Percentiles rank a stretch among this genome's conserved stretches.
phyloP scores from a whole-genome alignment of 768 basidiomycete genomes.

The Leucogyrophana mollusca region DNA sequence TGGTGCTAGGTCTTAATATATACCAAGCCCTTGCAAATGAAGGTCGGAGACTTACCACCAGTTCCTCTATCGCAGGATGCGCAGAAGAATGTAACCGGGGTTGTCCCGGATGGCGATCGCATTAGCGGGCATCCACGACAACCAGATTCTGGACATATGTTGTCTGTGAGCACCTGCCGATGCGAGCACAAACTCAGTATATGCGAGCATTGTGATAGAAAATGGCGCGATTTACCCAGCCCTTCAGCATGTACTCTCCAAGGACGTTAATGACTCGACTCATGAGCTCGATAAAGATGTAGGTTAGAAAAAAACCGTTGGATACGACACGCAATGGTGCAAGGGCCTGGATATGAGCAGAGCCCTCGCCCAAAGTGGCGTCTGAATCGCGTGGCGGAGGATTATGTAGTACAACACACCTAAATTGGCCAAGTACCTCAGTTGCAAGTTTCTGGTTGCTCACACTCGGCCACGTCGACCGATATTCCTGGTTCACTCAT shows the following conservation, averaged over 20 bases:
- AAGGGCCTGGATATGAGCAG: too few species aligned
- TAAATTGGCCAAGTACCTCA: constrained; percentile 1
- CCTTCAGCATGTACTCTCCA: constrained; percentile 72
- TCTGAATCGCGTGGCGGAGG: too few species aligned
- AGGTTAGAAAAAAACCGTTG: constrained; percentile 5
- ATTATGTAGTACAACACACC: too few species aligned
- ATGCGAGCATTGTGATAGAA: background rate
- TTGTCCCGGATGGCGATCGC: constrained; percentile 58
- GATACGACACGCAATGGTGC: constrained; percentile 2
- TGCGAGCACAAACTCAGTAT: constrained; percentile 1
- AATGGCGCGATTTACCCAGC: constrained; percentile 53
- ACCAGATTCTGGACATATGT: constrained; percentile 50
- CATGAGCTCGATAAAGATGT: constrained; percentile 35
- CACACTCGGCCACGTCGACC: constrained; percentile 23
- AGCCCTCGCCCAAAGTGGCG: too few species aligned
- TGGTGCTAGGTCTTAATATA: constrained; percentile 13
- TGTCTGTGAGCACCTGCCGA: constrained; percentile 61
- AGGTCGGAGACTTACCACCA: constrained; percentile 26
- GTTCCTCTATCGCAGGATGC: constrained; percentile 55
- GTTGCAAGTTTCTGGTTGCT: background rate
- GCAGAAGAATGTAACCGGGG: constrained; percentile 53
- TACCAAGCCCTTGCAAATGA: background rate
- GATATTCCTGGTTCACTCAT: constrained; percentile 22
- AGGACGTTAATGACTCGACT: constrained; percentile 55
- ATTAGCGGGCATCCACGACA: constrained; percentile 69